Base-by-base conservation (phyloP, 495 filamentous ascomycete genomes). In the Aspergillus haitiensis region DNA sequence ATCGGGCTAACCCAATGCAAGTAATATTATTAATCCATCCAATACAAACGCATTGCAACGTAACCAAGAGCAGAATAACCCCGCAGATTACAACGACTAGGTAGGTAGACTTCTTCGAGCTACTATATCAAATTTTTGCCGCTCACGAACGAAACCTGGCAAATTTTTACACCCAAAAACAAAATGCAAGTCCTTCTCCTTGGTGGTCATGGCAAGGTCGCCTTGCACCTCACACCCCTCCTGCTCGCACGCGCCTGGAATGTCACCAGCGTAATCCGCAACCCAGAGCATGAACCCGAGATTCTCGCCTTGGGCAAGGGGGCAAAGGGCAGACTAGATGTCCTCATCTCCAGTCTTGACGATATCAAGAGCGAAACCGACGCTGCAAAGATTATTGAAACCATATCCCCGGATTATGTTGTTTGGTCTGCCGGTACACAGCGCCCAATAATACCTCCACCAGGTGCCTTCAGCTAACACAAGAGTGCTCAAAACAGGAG, bases 131-230 rank as follows among this genome's bases (percentile, higher is more conserved):
- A 37, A 7, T 27, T 16, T 21, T 27, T 39, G 36, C 36, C 10
- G 42, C 34, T 54, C n/a, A 42, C 34, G 8, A 27, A 46, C 13
- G 7, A 32, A 42, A 15, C 15, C 46, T 15, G 12, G 10, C 10
- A 56, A 11, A 32, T 10, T 5, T 40, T 21, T 31, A 36, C 8
- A 3, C 21, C 21, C 21, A 27, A 27, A 27, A 27, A 27, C 64
- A 74, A 47, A 55, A 75, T 77, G 73, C 74, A 85, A 65, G 83
- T 91, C 55, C 83, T 92, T 50, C 74, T 94, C 42, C 85, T 95
- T 42, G 91, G 91, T 61, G 90, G 89, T 64, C 89, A 90, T 76
- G 91, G 91, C 73, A 91, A 90, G 70, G 71, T 94, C 49, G 83
- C 88, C 58, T 83, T 88, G 40, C 77, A 88, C n/a, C 78, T 93